Conservation (phyloP, 345 rosid species). For the Gossypium longicalyx region DNA sequence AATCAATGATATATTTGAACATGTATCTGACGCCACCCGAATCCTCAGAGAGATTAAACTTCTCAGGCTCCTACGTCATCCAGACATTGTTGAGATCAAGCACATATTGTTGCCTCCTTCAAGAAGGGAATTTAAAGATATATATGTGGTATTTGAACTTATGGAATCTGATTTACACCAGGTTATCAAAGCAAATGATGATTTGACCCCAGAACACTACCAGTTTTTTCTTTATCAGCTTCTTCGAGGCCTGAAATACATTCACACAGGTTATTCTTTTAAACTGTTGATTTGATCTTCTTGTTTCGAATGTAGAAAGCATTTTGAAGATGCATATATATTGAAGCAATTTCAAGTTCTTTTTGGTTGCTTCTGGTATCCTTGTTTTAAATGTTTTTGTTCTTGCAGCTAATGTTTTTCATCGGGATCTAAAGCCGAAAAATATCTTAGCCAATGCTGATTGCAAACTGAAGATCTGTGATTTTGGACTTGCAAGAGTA, state of each 20-base stretch:
- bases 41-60: slow-evolving; percentile 44
- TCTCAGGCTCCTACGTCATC: slow-evolving; percentile 41
- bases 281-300: not conserved
- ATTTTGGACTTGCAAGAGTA: slow-evolving; percentile 97
- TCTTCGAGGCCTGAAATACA: slow-evolving; percentile 73
- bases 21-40: slow-evolving; percentile 43
- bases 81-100: slow-evolving; percentile 46
- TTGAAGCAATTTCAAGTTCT: slow-evolving; percentile 1
- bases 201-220: slow-evolving; percentile 44
- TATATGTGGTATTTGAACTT: slow-evolving; percentile 46
- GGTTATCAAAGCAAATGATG: slow-evolving; percentile 48
- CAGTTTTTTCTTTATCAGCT: slow-evolving; percentile 45
- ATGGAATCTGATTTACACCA: slow-evolving; percentile 52
- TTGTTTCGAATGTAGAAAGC: not conserved
- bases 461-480: slow-evolving; percentile 94
- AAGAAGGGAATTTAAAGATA: slow-evolving; percentile 42
- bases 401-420: slow-evolving; percentile 76
- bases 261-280: slow-evolving; percentile 72
- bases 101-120: slow-evolving; percentile 45
- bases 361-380: not conserved
- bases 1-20: slow-evolving; percentile 42
- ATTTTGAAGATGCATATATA: not conserved
- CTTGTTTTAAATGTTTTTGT: slow-evolving; percentile 1
- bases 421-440: slow-evolving; percentile 88
- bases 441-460: slow-evolving; percentile 94